Conservation (phyloP, 805 yeast species). For the Starmerella lactis-condensi region DNA sequence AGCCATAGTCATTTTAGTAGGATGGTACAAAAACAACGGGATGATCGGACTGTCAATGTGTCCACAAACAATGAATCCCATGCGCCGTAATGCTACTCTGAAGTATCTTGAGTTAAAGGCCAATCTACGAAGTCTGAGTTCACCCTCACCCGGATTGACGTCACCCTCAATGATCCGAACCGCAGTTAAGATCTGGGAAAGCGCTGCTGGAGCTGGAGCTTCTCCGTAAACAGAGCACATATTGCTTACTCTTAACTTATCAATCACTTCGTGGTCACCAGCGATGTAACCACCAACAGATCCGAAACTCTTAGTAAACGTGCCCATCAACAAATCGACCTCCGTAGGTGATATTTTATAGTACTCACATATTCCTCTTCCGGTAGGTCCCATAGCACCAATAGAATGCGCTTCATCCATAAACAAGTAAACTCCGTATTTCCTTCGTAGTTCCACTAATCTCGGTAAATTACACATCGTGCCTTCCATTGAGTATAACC, state of each 20-base stretch:
- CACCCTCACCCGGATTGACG: constrained; percentile 80
- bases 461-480: constrained; percentile 67
- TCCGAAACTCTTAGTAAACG: constrained; percentile 92
- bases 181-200: constrained; percentile 71
- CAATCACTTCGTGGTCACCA: constrained; percentile 50
- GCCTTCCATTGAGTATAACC: constrained; percentile 62
- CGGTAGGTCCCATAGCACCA: constrained; percentile 93
- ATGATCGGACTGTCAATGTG: constrained; percentile 93
- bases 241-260: constrained; percentile 53
- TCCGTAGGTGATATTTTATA: constrained; percentile 59
- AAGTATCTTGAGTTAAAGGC: constrained; percentile 92
- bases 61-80: constrained; percentile 89
- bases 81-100: constrained; percentile 70
- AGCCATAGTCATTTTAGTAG: constrained; percentile 86
- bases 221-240: constrained; percentile 66
- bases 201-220: constrained; percentile 75
- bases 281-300: constrained; percentile 97
- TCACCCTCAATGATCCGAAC: constrained; percentile 64
- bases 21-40: constrained; percentile 71
- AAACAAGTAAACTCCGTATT: constrained; percentile 74
- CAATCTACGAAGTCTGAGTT: constrained; percentile 73
- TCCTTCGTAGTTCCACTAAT: constrained; percentile 51
- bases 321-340: constrained; percentile 88
- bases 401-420: constrained; percentile 97
- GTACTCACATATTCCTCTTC: constrained; percentile 90